Base-by-base conservation (phyloP, 306 rosid genomes). In the Hippophae gyantsensis region DNA sequence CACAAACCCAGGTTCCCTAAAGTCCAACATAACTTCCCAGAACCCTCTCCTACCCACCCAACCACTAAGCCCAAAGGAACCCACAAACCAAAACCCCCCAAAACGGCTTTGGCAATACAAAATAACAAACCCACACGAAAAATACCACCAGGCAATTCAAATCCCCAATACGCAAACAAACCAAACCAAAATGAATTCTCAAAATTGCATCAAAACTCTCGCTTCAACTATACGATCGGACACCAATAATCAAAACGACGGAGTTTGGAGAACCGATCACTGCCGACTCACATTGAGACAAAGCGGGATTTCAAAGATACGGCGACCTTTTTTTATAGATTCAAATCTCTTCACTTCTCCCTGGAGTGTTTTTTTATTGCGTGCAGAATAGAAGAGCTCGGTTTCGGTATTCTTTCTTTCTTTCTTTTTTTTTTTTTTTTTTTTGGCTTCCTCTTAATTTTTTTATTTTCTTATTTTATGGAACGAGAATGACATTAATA, bases 11-110 rank as follows among this genome's bases (percentile, higher is more conserved):
- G 67, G 70, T 71, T 86, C 93, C 78, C 97, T 74, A 62, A 84
- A 86, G 86, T 86, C 93, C 71, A 84, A 72, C 86, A 86, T 89
- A 77, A 70, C 81, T 70, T 32, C 64, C 58, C 72, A 82, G 10
- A 48, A 11, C 55, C 55, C 70, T 43, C 68, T 64, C 78, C 69
- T 42, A 68, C 86, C 82, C 81, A 69, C 43, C 69, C 23, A 79
- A 66, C 25, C 14, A 68, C 62, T 60, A 42, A 74, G 56, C 60
- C 71, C 72, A 65, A 59, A 49, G 51, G 72, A 75, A 64, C 80
- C 75, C 75, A 79, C 72, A 77, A 75, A 64, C 65, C 65, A 43
- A 80, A 72, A 45, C 25, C 76, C 56, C 51, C 32, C 56, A 56
- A 75, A 68, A 25, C 67, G 55, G 51, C 67, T 47, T 66, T 62